These are phyloP conservation scores for Pharus latifolius DNA, from an alignment of 176 grass and related monocot genomes.

Conservation along the genomic window DNA sequence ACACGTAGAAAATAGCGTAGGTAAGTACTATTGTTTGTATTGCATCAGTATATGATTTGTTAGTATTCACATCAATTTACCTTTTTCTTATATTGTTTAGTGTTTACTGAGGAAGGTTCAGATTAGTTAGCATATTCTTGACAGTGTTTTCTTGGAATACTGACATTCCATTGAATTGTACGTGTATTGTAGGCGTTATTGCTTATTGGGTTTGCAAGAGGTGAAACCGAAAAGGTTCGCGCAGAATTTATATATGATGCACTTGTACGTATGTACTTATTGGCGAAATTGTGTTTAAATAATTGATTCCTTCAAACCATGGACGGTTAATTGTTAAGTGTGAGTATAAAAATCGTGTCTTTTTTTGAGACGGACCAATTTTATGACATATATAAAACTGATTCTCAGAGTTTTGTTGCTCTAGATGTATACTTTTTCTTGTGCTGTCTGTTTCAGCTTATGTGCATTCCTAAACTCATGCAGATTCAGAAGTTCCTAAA, in stretches of 20 bases:
- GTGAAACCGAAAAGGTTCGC: constrained; percentile 66
- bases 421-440: neutral
- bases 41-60: no score
- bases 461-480: neutral
- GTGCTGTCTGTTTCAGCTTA: neutral
- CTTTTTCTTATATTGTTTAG: no score
- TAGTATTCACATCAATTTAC: no score
- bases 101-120: neutral
- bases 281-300: neutral
- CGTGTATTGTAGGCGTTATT: constrained; percentile 51
- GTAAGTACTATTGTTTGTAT: no score
- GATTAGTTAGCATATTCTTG: neutral
- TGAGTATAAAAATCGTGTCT: neutral
- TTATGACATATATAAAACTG: neutral
- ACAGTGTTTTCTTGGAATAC: neutral
- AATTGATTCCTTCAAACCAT: neutral
- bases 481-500: constrained; percentile 76
- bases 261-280: no score
- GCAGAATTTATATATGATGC: no score
- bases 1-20: no score
- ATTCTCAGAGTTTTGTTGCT: neutral
- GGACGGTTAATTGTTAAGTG: neutral
- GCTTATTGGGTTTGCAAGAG: constrained; percentile 69
- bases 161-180: neutral
- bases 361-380: neutral